phyloP scores from a whole-genome alignment of 2,329 filamentous ascomycete species.

The Fusarium subglutinans region DNA sequence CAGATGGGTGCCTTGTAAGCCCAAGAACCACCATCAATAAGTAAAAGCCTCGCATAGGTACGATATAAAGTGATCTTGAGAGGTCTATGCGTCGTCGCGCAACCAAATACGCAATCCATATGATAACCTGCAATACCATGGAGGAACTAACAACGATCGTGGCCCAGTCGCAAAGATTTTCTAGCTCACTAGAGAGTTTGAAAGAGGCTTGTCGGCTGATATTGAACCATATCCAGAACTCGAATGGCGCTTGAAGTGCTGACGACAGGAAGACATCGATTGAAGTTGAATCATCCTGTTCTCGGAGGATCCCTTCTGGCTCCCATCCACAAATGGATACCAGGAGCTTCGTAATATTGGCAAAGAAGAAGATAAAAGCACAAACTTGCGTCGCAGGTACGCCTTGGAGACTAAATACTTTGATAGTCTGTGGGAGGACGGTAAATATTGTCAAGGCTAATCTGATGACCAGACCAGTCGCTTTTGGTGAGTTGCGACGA shows the following conservation, averaged over 20 bases:
- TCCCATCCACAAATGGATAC: constrained; percentile 2
- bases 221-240: constrained; percentile 11
- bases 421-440: background rate
- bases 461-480: background rate
- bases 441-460: background rate
- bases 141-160: fast-evolving
- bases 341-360: background rate
- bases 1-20: background rate
- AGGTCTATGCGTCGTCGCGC: background rate
- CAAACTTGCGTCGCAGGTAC: background rate
- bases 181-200: fast-evolving
- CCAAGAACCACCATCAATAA: background rate
- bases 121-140: background rate
- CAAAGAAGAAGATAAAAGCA: background rate
- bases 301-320: background rate
- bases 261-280: fast-evolving
- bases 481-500: background rate
- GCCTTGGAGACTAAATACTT: background rate
- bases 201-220: background rate
- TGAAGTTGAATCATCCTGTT: fast-evolving
- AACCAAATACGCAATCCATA: background rate
- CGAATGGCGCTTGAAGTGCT: background rate
- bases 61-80: background rate
- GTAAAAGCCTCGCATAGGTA: background rate
- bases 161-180: background rate